Conservation (phyloP, 352 stramenopile genomes). For the Phytophthora vignae region DNA sequence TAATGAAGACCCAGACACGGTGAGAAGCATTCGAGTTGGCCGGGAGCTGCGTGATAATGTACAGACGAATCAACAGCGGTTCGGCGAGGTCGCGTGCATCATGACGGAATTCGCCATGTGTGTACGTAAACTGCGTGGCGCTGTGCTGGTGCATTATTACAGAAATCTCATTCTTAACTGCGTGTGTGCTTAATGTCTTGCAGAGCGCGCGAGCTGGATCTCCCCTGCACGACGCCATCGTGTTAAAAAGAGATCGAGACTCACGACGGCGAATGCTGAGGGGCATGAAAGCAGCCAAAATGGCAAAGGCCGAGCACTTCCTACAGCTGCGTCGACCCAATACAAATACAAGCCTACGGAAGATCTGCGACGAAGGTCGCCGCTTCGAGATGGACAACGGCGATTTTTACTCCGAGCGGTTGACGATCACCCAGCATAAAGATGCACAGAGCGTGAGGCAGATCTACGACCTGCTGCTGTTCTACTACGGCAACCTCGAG, state of each 20-base stretch:
- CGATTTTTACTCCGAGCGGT: constrained; percentile 55
- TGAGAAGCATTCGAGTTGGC: constrained; percentile 22
- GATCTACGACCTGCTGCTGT: constrained; percentile 60
- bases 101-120: constrained; percentile 42
- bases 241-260: constrained; percentile 21
- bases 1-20: constrained; percentile 19
- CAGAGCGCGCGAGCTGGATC: constrained; percentile 30
- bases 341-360: constrained; percentile 35
- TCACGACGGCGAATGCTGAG: constrained; percentile 20
- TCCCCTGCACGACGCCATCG: constrained; percentile 25
- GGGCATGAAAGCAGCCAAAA: constrained; percentile 37
- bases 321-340: constrained; percentile 25
- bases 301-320: constrained; percentile 34
- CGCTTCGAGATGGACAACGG: constrained; percentile 54
- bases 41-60: constrained; percentile 33
- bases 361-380: constrained; percentile 38
- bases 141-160: background rate
- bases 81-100: constrained; percentile 37
- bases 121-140: constrained; percentile 7
- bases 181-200: background rate
- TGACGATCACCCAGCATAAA: constrained; percentile 57
- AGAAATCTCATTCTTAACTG: background rate
- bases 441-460: constrained; percentile 45
- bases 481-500: constrained; percentile 67
- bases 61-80: constrained; percentile 37